A percentile compares a stretch with the other conserved stretches of the same genome.
These are phyloP conservation scores for Metarhizium album DNA, from an alignment of 2,329 filamentous ascomycete genomes.

Conservation along the genomic window DNA sequence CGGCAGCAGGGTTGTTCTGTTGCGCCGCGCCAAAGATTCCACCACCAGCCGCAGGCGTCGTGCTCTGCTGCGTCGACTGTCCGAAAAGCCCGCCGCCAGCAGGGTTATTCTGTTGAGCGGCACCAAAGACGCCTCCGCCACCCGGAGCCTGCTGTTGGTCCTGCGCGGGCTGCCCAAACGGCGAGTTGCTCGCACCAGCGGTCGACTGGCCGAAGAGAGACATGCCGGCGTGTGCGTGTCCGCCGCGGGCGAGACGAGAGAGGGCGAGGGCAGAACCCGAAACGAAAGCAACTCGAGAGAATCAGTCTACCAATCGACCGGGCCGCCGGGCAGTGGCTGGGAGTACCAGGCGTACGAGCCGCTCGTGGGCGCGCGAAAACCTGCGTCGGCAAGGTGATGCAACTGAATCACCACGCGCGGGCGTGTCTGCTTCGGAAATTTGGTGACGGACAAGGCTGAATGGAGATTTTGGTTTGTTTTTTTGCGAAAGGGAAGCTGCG, in stretches of 20 bases:
- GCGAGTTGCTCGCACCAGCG: conserved; percentile 8
- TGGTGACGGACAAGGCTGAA: conserved; percentile 18
- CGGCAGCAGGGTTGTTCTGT: conserved; percentile 1
- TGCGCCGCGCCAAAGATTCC: conserved; percentile 7
- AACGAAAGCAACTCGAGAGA: background rate
- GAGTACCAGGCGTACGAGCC: background rate
- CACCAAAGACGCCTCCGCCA: conserved; percentile 7
- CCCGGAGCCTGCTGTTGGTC: conserved; percentile 6
- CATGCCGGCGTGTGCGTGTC: conserved; percentile 14
- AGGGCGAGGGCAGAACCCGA: background rate
- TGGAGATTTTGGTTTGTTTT: conserved; percentile 5
- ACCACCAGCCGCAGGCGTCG: conserved; percentile 8
- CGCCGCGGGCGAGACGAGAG: conserved; percentile 2
- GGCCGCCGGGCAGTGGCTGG: background rate
- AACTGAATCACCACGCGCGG: background rate
- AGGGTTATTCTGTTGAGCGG: background rate
- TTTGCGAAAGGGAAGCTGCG: conserved; percentile 7
- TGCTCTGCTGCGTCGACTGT: conserved; percentile 4
- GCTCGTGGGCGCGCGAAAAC: background rate
- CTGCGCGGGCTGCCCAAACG: conserved; percentile 20
- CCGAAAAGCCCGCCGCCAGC: conserved; percentile 11
- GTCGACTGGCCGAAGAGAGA: conserved; percentile 24
- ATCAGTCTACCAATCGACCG: background rate
- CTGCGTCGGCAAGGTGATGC: background rate
- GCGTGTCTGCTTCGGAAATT: conserved; percentile 20